Conservation (phyloP, 768 basidiomycete genomes). For the Russula virescens region DNA sequence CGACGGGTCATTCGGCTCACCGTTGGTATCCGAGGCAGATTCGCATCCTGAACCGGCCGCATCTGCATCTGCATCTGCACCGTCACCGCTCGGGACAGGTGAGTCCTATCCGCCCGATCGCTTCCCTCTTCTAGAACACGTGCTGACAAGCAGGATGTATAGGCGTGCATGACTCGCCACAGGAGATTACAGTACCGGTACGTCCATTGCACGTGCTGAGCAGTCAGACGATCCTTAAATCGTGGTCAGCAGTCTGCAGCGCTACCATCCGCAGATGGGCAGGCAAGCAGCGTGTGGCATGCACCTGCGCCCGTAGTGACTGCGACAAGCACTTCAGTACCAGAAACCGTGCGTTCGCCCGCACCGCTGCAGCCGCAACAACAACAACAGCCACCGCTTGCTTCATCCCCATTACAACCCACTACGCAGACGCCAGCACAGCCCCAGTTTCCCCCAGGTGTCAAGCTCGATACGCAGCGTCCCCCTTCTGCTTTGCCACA, state of each 20-base stretch:
- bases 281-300: conserved; percentile 16
- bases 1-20: conserved; percentile 65
- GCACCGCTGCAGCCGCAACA: conserved; percentile 44
- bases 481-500: conserved; percentile 25
- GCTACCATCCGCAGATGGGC: conserved; percentile 9
- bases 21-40: conserved; percentile 62
- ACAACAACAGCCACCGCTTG: conserved; percentile 28
- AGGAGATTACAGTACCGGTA: conserved; percentile 11
- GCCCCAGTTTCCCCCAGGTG: conserved; percentile 26
- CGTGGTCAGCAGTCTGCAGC: conserved; percentile 1
- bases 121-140: not conserved
- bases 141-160: not conserved
- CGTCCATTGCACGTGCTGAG: not conserved
- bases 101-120: not conserved
- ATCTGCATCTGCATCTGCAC: conserved; percentile 50
- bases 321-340: conserved; percentile 18
- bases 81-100: conserved; percentile 43
- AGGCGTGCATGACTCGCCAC: conserved; percentile 14
- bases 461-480: conserved; percentile 19
- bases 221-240: not conserved
- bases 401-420: conserved; percentile 14
- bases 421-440: conserved; percentile 3
- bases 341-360: conserved; percentile 39
- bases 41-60: conserved; percentile 36
- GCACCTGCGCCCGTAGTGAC: conserved; percentile 7